phyloP scores from a whole-genome alignment of 176 grass and related monocot species.

The Areca catechu region DNA sequence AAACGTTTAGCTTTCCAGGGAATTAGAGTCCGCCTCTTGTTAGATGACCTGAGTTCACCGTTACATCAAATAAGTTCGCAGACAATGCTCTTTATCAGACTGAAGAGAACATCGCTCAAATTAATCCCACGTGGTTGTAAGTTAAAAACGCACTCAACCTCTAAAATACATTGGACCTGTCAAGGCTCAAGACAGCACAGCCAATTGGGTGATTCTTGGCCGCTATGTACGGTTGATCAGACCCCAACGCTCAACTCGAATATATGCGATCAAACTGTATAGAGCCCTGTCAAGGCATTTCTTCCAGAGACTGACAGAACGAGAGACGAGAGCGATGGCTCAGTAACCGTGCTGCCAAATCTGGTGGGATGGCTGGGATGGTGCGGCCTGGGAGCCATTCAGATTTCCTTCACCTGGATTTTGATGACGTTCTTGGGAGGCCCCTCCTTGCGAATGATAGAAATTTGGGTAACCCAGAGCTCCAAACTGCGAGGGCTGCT shows the following conservation, averaged over 20 bases:
- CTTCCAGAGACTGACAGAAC: background rate
- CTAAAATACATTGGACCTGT: conserved; percentile 7
- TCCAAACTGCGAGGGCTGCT: conserved; percentile 63
- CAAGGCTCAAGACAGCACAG: conserved; percentile 1
- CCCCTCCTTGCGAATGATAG: conserved; percentile 42
- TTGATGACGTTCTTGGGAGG: conserved; percentile 56
- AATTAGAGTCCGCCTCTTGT: background rate
- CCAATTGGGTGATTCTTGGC: background rate
- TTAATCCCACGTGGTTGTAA: background rate
- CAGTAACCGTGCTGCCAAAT: conserved; percentile 87
- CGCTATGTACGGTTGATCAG: conserved; percentile 1
- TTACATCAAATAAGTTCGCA: conserved; percentile 5
- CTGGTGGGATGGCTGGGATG: conserved; percentile 31
- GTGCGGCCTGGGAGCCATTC: conserved; percentile 35
- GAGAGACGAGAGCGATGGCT: conserved; percentile 5
- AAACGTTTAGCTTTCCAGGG: too few species aligned
- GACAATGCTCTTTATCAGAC: conserved; percentile 2
- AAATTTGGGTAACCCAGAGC: conserved; percentile 40
- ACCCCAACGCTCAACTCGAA: background rate
- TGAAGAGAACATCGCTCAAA: conserved; percentile 2
- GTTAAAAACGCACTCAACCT: conserved; percentile 16
- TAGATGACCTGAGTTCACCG: background rate
- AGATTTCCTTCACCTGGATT: conserved; percentile 54
- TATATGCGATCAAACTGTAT: background rate
- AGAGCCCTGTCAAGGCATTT: background rate